Conservation (phyloP, 805 yeast species). For the Danielia oregonensis region DNA sequence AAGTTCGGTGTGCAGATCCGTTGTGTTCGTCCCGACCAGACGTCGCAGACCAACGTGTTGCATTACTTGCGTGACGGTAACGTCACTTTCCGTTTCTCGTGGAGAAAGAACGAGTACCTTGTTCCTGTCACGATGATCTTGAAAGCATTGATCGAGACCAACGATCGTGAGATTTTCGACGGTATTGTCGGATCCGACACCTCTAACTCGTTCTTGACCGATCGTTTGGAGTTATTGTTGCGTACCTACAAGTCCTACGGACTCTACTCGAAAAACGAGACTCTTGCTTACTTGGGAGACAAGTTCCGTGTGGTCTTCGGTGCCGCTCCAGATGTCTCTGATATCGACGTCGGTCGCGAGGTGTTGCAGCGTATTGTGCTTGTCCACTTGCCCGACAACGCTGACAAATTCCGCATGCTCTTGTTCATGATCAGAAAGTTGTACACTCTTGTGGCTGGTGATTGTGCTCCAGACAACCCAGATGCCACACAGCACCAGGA, state of each 20-base stretch:
- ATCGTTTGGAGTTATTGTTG: slow-evolving; percentile 90
- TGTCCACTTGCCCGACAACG: slow-evolving; percentile 73
- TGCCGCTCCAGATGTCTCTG: slow-evolving; percentile 83
- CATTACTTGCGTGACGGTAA: slow-evolving; percentile 95
- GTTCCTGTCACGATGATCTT: slow-evolving; percentile 91
- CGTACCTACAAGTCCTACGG: slow-evolving; percentile 83
- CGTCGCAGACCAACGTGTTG: slow-evolving; percentile 95
- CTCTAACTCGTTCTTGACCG: slow-evolving; percentile 88
- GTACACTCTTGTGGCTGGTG: slow-evolving; percentile 93
- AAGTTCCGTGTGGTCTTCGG: slow-evolving; percentile 92
- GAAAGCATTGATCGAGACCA: slow-evolving; percentile 86
- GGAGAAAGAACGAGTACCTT: slow-evolving; percentile 94
- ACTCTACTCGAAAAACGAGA: slow-evolving; percentile 76
- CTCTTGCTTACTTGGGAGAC: slow-evolving; percentile 92
- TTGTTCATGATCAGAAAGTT: slow-evolving; percentile 94
- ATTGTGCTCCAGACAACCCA: slow-evolving; percentile 95
- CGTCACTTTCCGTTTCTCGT: slow-evolving; percentile 92
- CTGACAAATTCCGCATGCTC: slow-evolving; percentile 82
- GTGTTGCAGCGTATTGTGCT: slow-evolving; percentile 80
- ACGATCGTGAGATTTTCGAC: slow-evolving; percentile 92
- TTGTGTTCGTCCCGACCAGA: slow-evolving; percentile 93
- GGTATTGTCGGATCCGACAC: slow-evolving; percentile 91
- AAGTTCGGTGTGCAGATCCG: slow-evolving; percentile 92
- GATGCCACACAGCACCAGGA: slow-evolving; percentile 99
- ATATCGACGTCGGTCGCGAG: slow-evolving; percentile 85